Conservation (phyloP, 2,329 filamentous ascomycete genomes). For the Diplodia seriata region DNA sequence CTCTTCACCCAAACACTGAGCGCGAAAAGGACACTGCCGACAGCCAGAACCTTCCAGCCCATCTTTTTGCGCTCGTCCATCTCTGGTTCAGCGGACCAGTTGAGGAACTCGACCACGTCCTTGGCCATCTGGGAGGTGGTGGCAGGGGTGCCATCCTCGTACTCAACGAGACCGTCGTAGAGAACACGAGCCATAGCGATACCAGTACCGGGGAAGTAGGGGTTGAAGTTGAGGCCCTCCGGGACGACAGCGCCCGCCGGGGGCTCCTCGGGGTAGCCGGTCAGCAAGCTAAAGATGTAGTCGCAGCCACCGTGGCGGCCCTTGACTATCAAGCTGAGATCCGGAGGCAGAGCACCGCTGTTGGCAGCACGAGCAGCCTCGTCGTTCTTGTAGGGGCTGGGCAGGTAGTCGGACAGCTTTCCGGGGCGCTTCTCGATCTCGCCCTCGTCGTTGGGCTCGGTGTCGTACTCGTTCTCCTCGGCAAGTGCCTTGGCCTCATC, state of each 20-base stretch:
- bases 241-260: constrained; percentile 86
- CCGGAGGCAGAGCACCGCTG: constrained; percentile 95
- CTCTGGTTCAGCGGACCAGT: constrained; percentile 98
- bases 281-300: constrained; percentile 97
- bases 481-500: constrained; percentile 97
- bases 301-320: constrained; percentile 96
- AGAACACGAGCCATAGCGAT: constrained; percentile 99
- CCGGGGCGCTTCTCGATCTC: constrained; percentile 98
- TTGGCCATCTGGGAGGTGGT: constrained; percentile 99
- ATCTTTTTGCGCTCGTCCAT: constrained; percentile 99
- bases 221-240: constrained; percentile 98
- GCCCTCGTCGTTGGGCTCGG: constrained; percentile 96
- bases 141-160: constrained; percentile 94
- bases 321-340: constrained; percentile 98
- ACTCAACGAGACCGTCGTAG: constrained; percentile 96
- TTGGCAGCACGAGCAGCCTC: constrained; percentile 97
- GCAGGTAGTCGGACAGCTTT: constrained; percentile 98
- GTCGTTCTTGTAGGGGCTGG: constrained; percentile 96
- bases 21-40: constrained; percentile 79
- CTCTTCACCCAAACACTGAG: constrained; percentile 97
- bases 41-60: constrained; percentile 93
- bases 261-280: constrained; percentile 95
- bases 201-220: constrained; percentile 98
- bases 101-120: constrained; percentile 98
- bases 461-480: constrained; percentile 98